Evolutionary conservation across 2,329 filamentous ascomycete species (phyloP), one percentile per base, ranked within the genome.

Genomic region (Cladobotryum mycophilum): DNA sequence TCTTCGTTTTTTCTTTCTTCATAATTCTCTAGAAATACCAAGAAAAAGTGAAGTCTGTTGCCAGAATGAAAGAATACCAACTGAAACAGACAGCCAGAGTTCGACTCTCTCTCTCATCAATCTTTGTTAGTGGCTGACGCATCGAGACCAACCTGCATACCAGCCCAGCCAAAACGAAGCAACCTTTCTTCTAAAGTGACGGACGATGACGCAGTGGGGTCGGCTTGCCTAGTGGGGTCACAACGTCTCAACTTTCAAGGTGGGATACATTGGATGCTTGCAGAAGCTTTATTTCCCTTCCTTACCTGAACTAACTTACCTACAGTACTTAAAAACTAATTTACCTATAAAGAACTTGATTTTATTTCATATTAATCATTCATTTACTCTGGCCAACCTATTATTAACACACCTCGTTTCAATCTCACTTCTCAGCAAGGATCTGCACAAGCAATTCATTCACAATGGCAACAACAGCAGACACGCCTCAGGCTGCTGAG

Each of bases 401-500:
- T 30, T 30, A 11, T 30, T 30, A 30, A 8, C 25, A 30, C 25
- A 2, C 4, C 9, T 30, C 25, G 9, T 30, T 30, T 30, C 6
- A 30, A 30, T 30, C 25, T 30, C 25, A 30, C 6, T 6, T 30
- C 36, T 3, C 12, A 14, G 3, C 36, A 15, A 38, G 36, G 14
- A 38, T 12, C 6, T 5, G 36, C n/a, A 38, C 36, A n/a, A n/a
- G 17, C 36, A n/a, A 38, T 17, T 30, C 6, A 11, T 30, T 30
- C 25, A 30, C 25, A 30, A 30, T 30, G 25, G 63, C 65, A 54
- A 61, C 62, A 25, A 61, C 64, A 45, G 64, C 61, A 47, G 65
- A 68, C 53, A 62, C 62, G 22, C 53, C 63, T 13, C 63, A 64
- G 58, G 55, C 53, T 45, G 59, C 64, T 36, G 58, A 56, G 35